These are phyloP conservation scores for Paecilomyces sp. DNA, from an alignment of 2,329 filamentous ascomycete species.

Conservation along the genomic window DNA sequence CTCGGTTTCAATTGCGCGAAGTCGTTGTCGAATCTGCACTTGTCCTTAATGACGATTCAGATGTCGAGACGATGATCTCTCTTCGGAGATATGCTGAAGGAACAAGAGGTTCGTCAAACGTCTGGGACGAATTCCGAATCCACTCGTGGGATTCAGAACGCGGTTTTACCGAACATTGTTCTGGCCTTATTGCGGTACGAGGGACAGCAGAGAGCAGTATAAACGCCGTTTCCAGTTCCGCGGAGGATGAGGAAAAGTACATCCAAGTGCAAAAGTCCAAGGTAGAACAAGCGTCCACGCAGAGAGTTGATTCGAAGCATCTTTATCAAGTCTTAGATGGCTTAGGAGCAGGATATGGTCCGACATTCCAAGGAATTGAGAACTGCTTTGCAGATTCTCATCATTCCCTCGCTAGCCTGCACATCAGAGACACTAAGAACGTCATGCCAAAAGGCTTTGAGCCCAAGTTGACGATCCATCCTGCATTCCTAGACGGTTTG, in stretches of 20 bases:
- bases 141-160: slow-evolving; percentile 17
- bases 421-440: slow-evolving; percentile 37
- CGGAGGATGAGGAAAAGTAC: background rate
- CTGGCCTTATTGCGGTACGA: slow-evolving; percentile 18
- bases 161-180: slow-evolving; percentile 20
- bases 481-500: slow-evolving; percentile 39
- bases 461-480: slow-evolving; percentile 38
- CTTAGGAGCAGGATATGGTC: slow-evolving; percentile 45
- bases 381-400: slow-evolving; percentile 36
- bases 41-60: too few relatives aligned
- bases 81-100: slow-evolving; percentile 22
- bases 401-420: slow-evolving; percentile 21
- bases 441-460: slow-evolving; percentile 43
- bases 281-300: slow-evolving; percentile 10
- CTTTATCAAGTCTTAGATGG: slow-evolving; percentile 44
- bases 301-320: slow-evolving; percentile 21
- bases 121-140: slow-evolving; percentile 21
- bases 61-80: too few relatives aligned
- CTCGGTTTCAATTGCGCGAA: too few relatives aligned
- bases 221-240: too few relatives aligned
- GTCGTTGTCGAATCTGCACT: too few relatives aligned
- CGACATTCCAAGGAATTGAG: slow-evolving; percentile 45
- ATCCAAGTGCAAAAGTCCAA: background rate
- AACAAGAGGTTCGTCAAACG: slow-evolving; percentile 23
- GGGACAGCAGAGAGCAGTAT: background rate